phyloP scores from a whole-genome alignment of 371 early-diverging fungal species.

The Apophysomyces variabilis region DNA sequence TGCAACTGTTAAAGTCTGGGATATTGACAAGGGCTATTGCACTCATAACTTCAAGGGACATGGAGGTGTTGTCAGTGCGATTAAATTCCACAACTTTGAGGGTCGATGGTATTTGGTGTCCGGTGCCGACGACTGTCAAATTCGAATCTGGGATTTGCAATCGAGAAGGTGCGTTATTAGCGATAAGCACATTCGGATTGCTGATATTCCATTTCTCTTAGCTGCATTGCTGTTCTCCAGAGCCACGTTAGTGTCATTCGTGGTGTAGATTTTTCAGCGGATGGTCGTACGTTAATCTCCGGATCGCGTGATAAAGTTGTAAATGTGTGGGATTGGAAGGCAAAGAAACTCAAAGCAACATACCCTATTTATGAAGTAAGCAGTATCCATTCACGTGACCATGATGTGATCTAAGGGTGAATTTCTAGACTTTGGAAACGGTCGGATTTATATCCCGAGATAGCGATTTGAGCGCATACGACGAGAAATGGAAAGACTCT shows the following conservation, averaged over 20 bases:
- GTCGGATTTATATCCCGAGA: conserved; percentile 67
- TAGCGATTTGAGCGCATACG: conserved; percentile 36
- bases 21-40: conserved; percentile 90
- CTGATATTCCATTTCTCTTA: conserved; percentile 17
- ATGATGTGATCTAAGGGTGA: background rate
- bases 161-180: conserved; percentile 55
- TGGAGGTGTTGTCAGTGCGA: conserved; percentile 82
- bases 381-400: background rate
- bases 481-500: conserved; percentile 40
- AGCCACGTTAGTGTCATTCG: conserved; percentile 93
- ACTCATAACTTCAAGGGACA: conserved; percentile 97
- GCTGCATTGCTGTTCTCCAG: conserved; percentile 76
- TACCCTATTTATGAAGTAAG: conserved; percentile 80
- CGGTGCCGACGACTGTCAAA: conserved; percentile 89
- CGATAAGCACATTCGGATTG: background rate
- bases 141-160: conserved; percentile 90
- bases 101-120: conserved; percentile 73
- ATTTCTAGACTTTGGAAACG: conserved; percentile 63
- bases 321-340: conserved; percentile 87
- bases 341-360: conserved; percentile 74
- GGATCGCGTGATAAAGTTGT: conserved; percentile 96
- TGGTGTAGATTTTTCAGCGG: conserved; percentile 80
- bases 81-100: conserved; percentile 80
- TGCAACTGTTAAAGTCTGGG: conserved; percentile 93
- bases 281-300: conserved; percentile 79